Evolutionary conservation across 495 filamentous ascomycete genomes (phyloP).

Genomic region (Aspergillus coremiiformis): DNA sequence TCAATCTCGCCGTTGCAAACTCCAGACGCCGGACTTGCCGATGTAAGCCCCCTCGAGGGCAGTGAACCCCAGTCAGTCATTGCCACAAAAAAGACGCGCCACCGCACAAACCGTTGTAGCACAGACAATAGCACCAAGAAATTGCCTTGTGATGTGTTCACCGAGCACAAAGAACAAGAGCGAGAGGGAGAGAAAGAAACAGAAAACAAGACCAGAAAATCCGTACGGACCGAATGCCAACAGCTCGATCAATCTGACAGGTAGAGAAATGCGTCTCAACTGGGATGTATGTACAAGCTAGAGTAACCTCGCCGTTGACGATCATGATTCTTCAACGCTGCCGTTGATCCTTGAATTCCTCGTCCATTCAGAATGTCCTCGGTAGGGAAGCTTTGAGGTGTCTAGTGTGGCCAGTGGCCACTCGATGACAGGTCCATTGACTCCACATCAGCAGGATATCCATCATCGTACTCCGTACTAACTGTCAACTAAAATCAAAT

Average conservation of each 20-base stretch:
- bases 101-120: slow-evolving; percentile 14
- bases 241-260: slow-evolving; percentile 1
- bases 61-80: not conserved
- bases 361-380: not conserved
- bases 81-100: slow-evolving; percentile 4
- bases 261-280: not conserved
- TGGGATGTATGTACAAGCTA: not conserved
- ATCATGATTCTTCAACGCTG: not conserved
- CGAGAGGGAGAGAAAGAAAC: not conserved
- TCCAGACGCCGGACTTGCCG: not conserved
- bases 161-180: not conserved
- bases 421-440: slow-evolving; percentile 9
- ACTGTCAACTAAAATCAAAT: slow-evolving; percentile 2
- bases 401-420: not conserved
- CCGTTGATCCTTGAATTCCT: not conserved
- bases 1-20: not conserved
- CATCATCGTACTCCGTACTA: not conserved
- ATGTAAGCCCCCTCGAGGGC: not conserved
- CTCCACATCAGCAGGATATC: slow-evolving; percentile 6
- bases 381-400: slow-evolving; percentile 2
- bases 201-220: not conserved
- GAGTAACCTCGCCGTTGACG: not conserved
- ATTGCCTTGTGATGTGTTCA: not conserved
- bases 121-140: slow-evolving; percentile 7
- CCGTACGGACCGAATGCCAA: not conserved